These are phyloP conservation scores for Yarrowia porcina DNA, from an alignment of 805 yeast species.

Conservation along the genomic window DNA sequence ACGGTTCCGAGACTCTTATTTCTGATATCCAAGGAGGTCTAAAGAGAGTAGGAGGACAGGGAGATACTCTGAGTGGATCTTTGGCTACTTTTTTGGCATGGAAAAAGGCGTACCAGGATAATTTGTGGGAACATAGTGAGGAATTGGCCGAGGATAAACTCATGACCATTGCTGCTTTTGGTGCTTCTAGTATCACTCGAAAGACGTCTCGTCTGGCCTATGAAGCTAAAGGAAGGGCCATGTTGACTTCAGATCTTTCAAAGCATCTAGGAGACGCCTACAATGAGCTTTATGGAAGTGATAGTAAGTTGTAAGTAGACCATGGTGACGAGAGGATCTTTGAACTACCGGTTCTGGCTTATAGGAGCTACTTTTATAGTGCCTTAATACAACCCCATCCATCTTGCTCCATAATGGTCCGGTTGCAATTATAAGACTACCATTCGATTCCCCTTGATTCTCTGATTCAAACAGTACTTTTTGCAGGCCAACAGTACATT, in stretches of 20 bases:
- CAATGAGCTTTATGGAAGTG: constrained; percentile 41
- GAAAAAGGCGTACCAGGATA: constrained; percentile 60
- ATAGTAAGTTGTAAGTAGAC: not conserved
- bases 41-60: constrained; percentile 94
- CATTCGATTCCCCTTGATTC: too few species aligned
- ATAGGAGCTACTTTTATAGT: too few species aligned
- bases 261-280: constrained; percentile 63
- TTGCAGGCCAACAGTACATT: too few species aligned
- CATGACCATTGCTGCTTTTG: constrained; percentile 50
- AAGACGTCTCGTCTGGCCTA: constrained; percentile 64
- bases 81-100: constrained; percentile 80
- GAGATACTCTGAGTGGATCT: constrained; percentile 86
- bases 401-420: too few species aligned
- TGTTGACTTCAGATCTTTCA: constrained; percentile 83
- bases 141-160: constrained; percentile 38
- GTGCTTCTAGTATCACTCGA: constrained; percentile 68
- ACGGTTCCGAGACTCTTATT: constrained; percentile 44
- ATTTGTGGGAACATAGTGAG: constrained; percentile 54
- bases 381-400: too few species aligned
- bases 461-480: too few species aligned
- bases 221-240: constrained; percentile 61
- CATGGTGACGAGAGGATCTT: too few species aligned
- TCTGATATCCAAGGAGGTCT: constrained; percentile 58
- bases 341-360: too few species aligned
- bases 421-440: too few species aligned